Percentiles rank a stretch among this genome's conserved stretches.
phyloP scores from a whole-genome alignment of 371 early-diverging fungal species.

The Apophysomyces trapeziformis region DNA sequence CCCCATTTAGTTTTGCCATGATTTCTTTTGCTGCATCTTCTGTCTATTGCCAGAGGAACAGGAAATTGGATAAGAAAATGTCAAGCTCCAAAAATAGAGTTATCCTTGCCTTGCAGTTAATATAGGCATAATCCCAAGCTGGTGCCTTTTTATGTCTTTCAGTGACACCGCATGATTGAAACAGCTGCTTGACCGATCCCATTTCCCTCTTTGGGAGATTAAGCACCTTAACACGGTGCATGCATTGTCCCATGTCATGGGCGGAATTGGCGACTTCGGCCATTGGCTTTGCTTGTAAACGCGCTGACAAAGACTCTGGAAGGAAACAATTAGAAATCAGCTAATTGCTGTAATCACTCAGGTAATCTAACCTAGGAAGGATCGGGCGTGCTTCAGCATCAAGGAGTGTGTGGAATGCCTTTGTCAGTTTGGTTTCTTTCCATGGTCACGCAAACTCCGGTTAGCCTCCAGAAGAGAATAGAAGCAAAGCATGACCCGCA shows the following conservation, averaged over 20 bases:
- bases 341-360: not conserved
- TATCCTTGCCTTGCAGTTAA: slow-evolving; percentile 48
- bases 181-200: slow-evolving; percentile 29
- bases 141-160: slow-evolving; percentile 52
- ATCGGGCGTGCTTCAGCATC: slow-evolving; percentile 3
- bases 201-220: slow-evolving; percentile 40
- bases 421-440: no score
- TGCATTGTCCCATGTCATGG: slow-evolving; percentile 15
- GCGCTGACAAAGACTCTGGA: not conserved
- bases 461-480: not conserved
- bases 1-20: slow-evolving; percentile 39
- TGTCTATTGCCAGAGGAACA: slow-evolving; percentile 27
- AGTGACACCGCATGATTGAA: slow-evolving; percentile 29
- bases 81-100: no score
- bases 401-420: not conserved
- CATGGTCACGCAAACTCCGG: no score
- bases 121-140: slow-evolving; percentile 44
- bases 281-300: not conserved
- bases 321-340: not conserved
- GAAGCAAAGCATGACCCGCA: not conserved
- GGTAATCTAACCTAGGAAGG: not conserved
- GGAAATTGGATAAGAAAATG: no score
- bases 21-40: slow-evolving; percentile 48
- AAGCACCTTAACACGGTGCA: slow-evolving; percentile 40
- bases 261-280: not conserved